Evolutionary conservation across 352 stramenopile species (phyloP).

Genomic region (Globisporangium lucens): DNA sequence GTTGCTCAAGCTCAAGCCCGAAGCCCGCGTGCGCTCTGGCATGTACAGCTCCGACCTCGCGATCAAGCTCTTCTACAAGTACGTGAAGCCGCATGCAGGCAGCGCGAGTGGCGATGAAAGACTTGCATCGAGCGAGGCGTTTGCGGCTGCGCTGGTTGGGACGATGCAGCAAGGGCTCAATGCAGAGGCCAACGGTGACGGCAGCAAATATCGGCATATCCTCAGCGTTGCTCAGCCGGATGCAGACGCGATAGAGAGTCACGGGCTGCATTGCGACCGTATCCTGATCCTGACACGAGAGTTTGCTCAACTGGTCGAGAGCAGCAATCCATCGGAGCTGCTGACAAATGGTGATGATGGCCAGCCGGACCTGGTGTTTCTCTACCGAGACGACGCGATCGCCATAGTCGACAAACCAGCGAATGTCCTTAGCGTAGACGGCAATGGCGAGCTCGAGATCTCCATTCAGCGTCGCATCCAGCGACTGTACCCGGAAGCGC

Average conservation of each 20-base stretch:
- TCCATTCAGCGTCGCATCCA: conserved; percentile 52
- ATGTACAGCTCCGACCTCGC: conserved; percentile 18
- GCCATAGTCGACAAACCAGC: conserved; percentile 61
- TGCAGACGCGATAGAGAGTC: conserved; percentile 10
- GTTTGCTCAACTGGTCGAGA: conserved; percentile 20
- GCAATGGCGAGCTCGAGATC: conserved; percentile 25
- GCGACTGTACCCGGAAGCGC: conserved; percentile 41
- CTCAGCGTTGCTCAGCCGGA: conserved; percentile 29
- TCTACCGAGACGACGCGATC: conserved; percentile 53
- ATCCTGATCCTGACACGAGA: conserved; percentile 48
- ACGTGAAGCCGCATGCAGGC: background rate
- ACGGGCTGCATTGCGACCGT: conserved; percentile 31
- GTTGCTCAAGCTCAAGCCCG: conserved; percentile 17
- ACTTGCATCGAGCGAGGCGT: background rate
- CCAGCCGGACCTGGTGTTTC: conserved; percentile 19
- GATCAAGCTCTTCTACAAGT: conserved; percentile 20
- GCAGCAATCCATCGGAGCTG: conserved; percentile 1
- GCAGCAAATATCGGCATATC: conserved; percentile 22
- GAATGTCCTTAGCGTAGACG: conserved; percentile 58
- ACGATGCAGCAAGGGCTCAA: conserved; percentile 8
- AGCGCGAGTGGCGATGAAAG: background rate
- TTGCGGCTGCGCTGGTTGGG: background rate
- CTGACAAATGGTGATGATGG: background rate
- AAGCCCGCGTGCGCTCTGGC: conserved; percentile 1
- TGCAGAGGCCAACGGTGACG: background rate